Evolutionary conservation across 2,329 filamentous ascomycete species (phyloP), one percentile per base, ranked within the genome.

Genomic region (Ophiostoma ips): DNA sequence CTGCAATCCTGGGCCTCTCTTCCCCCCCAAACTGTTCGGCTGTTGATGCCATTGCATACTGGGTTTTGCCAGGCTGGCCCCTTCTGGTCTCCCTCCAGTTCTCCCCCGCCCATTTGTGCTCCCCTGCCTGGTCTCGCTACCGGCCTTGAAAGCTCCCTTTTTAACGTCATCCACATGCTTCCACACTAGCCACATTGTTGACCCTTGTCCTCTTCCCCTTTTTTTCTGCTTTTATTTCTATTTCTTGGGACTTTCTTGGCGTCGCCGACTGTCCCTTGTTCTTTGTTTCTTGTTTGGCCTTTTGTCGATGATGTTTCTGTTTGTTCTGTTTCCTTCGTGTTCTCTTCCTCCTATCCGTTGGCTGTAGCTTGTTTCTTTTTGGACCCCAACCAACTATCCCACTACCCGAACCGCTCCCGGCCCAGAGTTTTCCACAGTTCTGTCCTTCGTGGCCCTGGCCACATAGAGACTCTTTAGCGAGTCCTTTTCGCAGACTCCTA

Each of bases 401-500:
- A 30, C 10, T 41, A 16, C 28, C 30, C 18, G 4, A 40, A 16
- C 2, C 31, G 21, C 24, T 33, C 28, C 28, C 18, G 16, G 7
- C 43, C 13, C 19, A 24, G 9, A 43, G 40, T 12, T 7, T 36
- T 36, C 36, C 15, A 12, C 33, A 40, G 10, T 18, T 35, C 6
- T 28, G 2, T 46, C 18, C 46, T 15, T 37, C 21, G 18, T 8
- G 6, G 38, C 5, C 12, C 12, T 21, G 24, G 31, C 3, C 13
- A 33, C 16, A 15, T n/a, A n/a, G n/a, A 34, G 24, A 41, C 11
- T 28, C 33, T 40, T 11, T 13, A 21, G n/a, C 30, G 12, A 38
- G 59, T 59, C 65, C 40, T 24, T n/a, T 30, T 21, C 28, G n/a
- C 16, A 34, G 4, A 12, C 16, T 28, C 12, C 8, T 28, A 45